Base-by-base conservation (phyloP, 805 yeast genomes). In the Scheffersomyces stipitis region DNA sequence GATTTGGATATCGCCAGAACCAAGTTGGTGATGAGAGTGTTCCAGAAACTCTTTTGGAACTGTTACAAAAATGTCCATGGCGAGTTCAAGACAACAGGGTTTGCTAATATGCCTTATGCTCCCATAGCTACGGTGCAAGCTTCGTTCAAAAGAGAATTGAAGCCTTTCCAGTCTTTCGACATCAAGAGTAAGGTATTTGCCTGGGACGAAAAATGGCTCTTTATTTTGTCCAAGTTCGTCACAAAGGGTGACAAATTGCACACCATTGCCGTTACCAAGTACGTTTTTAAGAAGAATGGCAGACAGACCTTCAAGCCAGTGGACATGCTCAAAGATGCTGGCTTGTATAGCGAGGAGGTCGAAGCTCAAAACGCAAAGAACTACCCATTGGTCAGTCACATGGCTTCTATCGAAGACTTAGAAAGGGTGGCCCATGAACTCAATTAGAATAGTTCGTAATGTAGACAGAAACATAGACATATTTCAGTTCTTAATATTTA, bases 181-280 rank as follows among this genome's bases (percentile, higher is more conserved):
- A 69, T 90, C 15, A 65, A 67, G 24, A 73, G 84, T 3, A 66
- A 78, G 26, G 72, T 90, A 14, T 56, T 85, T 4, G 83, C 91
- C 5, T 89, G 96, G 96, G 93, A 86, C 62, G 69, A 76, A 23
- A 90, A 89, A 59, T 88, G 96, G 96, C 50, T 90, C 10, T 89
- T 80, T 53, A 74, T 86, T 9, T 45, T 84, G 16, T 76, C 84
- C 28, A 73, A 77, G 49, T 87, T 88, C 52, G 74, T 72, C 9
- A 64, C 71, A 5, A 41, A 46, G 3, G 54, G 41, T 13, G 56
- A 61, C 27, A 49, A 50, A 22, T 45, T 75, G 18, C 73, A 80
- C 49, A 80, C 88, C 1, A 63, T 80, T 15, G 78, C 83, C 2
- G 56, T 88, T 17, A 83, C 95, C 7, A 87, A 83, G 58, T 83